Evolutionary conservation across 495 filamentous ascomycete species (phyloP).

Genomic region (Mytilinidion resinicola): DNA sequence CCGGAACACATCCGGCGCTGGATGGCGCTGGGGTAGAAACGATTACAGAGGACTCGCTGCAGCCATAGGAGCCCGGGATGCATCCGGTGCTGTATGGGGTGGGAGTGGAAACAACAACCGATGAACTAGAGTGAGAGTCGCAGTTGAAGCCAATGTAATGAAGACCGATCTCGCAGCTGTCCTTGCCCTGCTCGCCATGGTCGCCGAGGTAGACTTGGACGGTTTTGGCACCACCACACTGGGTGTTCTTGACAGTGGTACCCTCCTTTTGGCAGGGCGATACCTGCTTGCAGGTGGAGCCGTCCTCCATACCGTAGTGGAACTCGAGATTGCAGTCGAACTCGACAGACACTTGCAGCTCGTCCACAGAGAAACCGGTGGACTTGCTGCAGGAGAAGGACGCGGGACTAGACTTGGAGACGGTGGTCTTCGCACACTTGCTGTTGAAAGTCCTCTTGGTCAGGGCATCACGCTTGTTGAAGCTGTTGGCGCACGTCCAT

Average conservation of each 20-base stretch:
- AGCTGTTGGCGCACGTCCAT: slow-evolving; percentile 56
- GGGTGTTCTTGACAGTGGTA: slow-evolving; percentile 65
- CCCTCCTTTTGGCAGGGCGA: slow-evolving; percentile 57
- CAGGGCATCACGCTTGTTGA: slow-evolving; percentile 41
- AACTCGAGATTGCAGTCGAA: slow-evolving; percentile 69
- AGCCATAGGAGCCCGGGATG: too few relatives aligned
- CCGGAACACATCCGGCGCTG: too few relatives aligned
- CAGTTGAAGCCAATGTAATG: slow-evolving; percentile 79
- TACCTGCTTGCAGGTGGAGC: slow-evolving; percentile 68
- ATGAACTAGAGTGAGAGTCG: slow-evolving; percentile 42
- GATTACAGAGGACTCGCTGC: too few relatives aligned
- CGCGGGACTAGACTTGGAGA: slow-evolving; percentile 39
- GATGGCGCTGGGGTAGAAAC: too few relatives aligned
- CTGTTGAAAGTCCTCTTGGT: slow-evolving; percentile 41
- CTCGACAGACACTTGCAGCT: slow-evolving; percentile 64
- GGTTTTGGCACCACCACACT: slow-evolving; percentile 83
- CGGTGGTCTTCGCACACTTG: slow-evolving; percentile 62
- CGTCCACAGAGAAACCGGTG: slow-evolving; percentile 65
- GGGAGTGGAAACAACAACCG: slow-evolving; percentile 28
- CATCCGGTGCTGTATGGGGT: slow-evolving; percentile 3
- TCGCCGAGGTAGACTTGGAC: slow-evolving; percentile 71
- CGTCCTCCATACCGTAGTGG: slow-evolving; percentile 76
- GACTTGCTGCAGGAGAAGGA: slow-evolving; percentile 51
- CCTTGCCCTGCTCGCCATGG: slow-evolving; percentile 36
- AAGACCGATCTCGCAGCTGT: slow-evolving; percentile 61